Percentiles rank a stretch among this genome's conserved stretches.
phyloP scores from a whole-genome alignment of 139 green algal species.

The Coccomyxa sp. region DNA sequence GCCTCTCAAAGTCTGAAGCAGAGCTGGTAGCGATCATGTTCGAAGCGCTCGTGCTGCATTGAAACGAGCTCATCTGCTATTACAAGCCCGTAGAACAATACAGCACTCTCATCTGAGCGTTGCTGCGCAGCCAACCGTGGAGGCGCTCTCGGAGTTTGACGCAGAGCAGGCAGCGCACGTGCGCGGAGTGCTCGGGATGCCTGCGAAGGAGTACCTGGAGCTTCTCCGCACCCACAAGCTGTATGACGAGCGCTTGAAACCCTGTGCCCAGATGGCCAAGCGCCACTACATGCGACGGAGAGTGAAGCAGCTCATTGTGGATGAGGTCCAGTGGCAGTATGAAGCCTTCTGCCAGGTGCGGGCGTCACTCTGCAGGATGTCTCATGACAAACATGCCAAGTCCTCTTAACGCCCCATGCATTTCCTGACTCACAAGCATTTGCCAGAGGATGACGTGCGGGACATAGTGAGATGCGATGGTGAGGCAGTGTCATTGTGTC shows the following conservation, averaged over 20 bases:
- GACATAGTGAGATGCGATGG: background rate
- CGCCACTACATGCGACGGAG: constrained; percentile 28
- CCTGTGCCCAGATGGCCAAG: background rate
- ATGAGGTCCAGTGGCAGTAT: constrained; percentile 38
- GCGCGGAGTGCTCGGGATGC: constrained; percentile 19
- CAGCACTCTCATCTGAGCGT: background rate
- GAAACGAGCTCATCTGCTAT: background rate
- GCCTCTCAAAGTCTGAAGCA: background rate
- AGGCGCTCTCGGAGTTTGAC: constrained; percentile 40
- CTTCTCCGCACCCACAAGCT: constrained; percentile 42
- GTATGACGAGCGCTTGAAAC: background rate
- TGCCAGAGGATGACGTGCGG: background rate
- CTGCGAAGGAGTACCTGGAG: constrained; percentile 4
- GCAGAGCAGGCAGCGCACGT: constrained; percentile 31
- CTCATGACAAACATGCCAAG: background rate
- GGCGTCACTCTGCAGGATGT: background rate
- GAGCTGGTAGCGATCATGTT: background rate
- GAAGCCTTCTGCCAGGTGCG: constrained; percentile 3
- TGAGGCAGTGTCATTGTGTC: background rate
- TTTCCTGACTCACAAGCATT: background rate
- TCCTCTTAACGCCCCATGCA: background rate
- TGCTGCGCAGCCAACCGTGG: constrained; percentile 32
- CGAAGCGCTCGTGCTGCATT: background rate
- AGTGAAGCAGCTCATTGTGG: constrained; percentile 32
- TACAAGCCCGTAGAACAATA: background rate